Percentiles rank a stretch among this genome's conserved stretches.
phyloP scores from a whole-genome alignment of 495 filamentous ascomycete species.

The Xylaria acuta region DNA sequence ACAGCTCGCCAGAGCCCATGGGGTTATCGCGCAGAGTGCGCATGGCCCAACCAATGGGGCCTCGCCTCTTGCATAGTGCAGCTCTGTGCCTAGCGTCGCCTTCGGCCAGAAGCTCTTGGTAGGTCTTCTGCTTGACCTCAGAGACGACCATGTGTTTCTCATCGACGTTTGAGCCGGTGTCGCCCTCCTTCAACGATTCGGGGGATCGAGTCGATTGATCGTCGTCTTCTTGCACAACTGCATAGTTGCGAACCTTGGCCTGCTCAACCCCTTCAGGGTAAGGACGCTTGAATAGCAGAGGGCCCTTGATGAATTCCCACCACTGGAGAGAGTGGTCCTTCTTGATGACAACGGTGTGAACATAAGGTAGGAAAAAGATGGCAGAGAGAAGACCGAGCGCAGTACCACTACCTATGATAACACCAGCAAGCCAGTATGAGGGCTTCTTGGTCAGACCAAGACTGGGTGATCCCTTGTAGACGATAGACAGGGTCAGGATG shows the following conservation, averaged over 20 bases:
- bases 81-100: slow-evolving; percentile 58
- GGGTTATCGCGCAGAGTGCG: slow-evolving; percentile 71
- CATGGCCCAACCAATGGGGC: slow-evolving; percentile 75
- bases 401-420: slow-evolving; percentile 60
- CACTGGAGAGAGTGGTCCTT: slow-evolving; percentile 60
- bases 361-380: slow-evolving; percentile 66
- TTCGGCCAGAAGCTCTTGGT: slow-evolving; percentile 62
- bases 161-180: slow-evolving; percentile 21
- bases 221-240: slow-evolving; percentile 40
- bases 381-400: slow-evolving; percentile 59
- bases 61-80: slow-evolving; percentile 60
- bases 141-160: slow-evolving; percentile 54
- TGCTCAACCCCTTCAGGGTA: slow-evolving; percentile 48
- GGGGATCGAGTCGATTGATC: slow-evolving; percentile 23
- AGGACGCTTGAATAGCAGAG: slow-evolving; percentile 58
- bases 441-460: slow-evolving; percentile 63
- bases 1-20: slow-evolving; percentile 69
- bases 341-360: slow-evolving; percentile 61
- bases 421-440: slow-evolving; percentile 59
- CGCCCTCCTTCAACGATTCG: slow-evolving; percentile 3
- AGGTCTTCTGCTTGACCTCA: slow-evolving; percentile 55
- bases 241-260: slow-evolving; percentile 48
- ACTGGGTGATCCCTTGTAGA: slow-evolving; percentile 68
- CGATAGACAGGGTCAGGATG: slow-evolving; percentile 65
- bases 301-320: slow-evolving; percentile 60